These are phyloP conservation scores for Fraxinus ornus DNA, from an alignment of 305 asterid genomes.

Conservation along the genomic window DNA sequence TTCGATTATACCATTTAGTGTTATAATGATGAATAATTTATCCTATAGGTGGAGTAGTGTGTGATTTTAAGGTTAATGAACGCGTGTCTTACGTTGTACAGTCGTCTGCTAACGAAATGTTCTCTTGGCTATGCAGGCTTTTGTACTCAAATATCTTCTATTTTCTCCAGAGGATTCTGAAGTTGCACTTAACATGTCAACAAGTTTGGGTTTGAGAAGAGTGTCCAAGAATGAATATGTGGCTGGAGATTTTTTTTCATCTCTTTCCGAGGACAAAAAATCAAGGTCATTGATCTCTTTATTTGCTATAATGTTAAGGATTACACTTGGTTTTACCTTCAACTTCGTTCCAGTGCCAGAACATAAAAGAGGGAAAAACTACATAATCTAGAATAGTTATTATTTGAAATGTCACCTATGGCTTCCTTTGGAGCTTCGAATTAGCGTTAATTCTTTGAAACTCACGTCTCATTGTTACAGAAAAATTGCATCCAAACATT, in stretches of 20 bases:
- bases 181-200: slow-evolving; percentile 29
- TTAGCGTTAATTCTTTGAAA: slow-evolving; percentile 8
- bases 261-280: slow-evolving; percentile 65
- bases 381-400: neutral
- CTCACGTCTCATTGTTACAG: neutral
- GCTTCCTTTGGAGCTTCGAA: neutral
- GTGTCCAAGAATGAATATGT: slow-evolving; percentile 43
- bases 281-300: slow-evolving; percentile 57
- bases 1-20: neutral
- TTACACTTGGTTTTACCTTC: slow-evolving; percentile 9
- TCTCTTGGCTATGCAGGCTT: slow-evolving; percentile 70
- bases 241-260: slow-evolving; percentile 56
- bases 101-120: slow-evolving; percentile 19
- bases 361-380: neutral
- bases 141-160: slow-evolving; percentile 79
- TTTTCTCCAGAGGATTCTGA: slow-evolving; percentile 56
- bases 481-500: neutral
- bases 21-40: neutral
- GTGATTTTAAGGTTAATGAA: neutral
- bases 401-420: neutral
- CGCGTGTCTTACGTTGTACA: neutral
- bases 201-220: slow-evolving; percentile 29
- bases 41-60: neutral
- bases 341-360: slow-evolving; percentile 2
- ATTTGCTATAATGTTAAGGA: slow-evolving; percentile 12